Percentiles rank a stretch among this genome's conserved stretches.
These are phyloP conservation scores for Gynostemma pentaphyllum DNA, from an alignment of 306 rosid species.

Conservation along the genomic window DNA sequence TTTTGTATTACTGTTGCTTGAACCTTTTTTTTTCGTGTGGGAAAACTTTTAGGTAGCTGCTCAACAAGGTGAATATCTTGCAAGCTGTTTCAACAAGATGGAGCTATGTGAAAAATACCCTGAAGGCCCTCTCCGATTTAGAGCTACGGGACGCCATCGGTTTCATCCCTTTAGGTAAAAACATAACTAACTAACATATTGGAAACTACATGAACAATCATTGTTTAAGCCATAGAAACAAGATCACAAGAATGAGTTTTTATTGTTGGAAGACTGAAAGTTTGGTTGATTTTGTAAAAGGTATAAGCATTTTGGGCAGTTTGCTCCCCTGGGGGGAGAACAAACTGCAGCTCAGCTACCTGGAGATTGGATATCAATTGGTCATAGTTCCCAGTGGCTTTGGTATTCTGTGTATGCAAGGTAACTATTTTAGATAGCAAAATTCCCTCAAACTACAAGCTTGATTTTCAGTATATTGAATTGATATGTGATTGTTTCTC, in stretches of 20 bases:
- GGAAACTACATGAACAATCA: no score
- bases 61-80: conserved; percentile 70
- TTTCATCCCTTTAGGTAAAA: conserved; percentile 61
- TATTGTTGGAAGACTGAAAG: neutral
- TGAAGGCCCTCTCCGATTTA: conserved; percentile 70
- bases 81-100: conserved; percentile 39
- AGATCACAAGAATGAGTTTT: neutral
- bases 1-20: neutral
- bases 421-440: conserved; percentile 11
- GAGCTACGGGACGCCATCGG: conserved; percentile 46
- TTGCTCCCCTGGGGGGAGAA: conserved; percentile 91
- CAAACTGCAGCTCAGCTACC: conserved; percentile 81
- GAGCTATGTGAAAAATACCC: conserved; percentile 30
- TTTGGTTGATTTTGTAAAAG: conserved; percentile 19
- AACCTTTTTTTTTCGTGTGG: neutral
- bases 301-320: conserved; percentile 77
- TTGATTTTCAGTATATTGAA: neutral
- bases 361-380: conserved; percentile 79
- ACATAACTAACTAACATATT: no score
- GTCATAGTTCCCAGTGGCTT: conserved; percentile 71
- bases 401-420: conserved; percentile 81
- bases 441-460: neutral
- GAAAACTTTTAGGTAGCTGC: conserved; percentile 57
- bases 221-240: neutral
- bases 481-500: neutral